A percentile compares a stretch with the other conserved stretches of the same genome.
Conservation (phyloP, 768 basidiomycete genomes). For the Suillus brevipes region DNA sequence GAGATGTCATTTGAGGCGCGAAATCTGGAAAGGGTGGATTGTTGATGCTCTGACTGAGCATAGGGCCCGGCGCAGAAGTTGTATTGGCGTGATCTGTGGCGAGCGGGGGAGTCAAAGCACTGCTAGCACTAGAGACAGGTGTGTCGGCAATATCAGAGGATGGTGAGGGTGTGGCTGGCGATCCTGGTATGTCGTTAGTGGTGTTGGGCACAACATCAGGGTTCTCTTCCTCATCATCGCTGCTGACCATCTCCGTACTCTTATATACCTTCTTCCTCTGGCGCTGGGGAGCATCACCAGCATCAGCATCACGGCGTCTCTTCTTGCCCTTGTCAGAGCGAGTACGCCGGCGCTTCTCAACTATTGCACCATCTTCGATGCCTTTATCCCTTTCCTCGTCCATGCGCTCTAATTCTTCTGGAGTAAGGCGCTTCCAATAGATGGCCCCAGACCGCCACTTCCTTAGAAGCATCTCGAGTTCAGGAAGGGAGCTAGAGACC, state of each 20-base stretch:
- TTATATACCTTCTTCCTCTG: background rate
- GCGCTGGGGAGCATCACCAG: too few species aligned
- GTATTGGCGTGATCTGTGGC: too few species aligned
- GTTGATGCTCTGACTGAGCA: too few species aligned
- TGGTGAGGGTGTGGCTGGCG: too few species aligned
- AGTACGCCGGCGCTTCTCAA: background rate
- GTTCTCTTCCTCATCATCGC: background rate
- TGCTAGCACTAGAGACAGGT: too few species aligned
- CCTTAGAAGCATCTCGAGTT: slow-evolving; percentile 5
- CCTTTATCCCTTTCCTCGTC: background rate
- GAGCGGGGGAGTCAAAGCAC: too few species aligned
- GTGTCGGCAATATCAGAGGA: too few species aligned
- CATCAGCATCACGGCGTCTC: background rate
- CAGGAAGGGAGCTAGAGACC: slow-evolving; percentile 1
- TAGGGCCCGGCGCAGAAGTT: too few species aligned
- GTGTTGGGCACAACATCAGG: background rate
- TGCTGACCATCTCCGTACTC: background rate
- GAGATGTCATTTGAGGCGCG: too few species aligned
- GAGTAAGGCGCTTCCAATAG: slow-evolving; percentile 1
- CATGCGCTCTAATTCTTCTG: background rate
- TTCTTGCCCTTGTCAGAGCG: background rate
- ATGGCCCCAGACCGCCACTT: slow-evolving; percentile 7
- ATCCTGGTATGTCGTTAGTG: too few species aligned
- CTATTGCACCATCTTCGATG: background rate
- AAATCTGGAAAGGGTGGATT: too few species aligned